phyloP scores from a whole-genome alignment of 2,329 filamentous ascomycete genomes.

The Sarocladium strictum region DNA sequence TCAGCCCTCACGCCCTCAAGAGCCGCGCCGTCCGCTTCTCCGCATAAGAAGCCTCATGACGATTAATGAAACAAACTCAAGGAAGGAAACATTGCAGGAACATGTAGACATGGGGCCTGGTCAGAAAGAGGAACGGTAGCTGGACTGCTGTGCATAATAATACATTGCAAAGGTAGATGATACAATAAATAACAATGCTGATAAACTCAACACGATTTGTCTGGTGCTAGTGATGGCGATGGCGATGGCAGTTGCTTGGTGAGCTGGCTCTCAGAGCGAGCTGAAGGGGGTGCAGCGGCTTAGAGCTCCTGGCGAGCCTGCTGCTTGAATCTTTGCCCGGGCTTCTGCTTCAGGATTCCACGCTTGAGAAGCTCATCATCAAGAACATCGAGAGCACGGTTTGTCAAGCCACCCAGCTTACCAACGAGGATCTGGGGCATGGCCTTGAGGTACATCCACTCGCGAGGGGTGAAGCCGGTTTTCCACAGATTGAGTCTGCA shows the following conservation, averaged over 20 bases:
- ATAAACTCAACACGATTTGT: neutral
- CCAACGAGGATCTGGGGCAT: slow-evolving; percentile 2
- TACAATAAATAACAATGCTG: slow-evolving; percentile 9
- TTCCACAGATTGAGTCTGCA: slow-evolving; percentile 6
- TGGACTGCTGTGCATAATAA: slow-evolving; percentile 5
- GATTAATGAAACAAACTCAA: neutral
- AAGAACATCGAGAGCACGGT: neutral
- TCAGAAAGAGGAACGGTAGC: neutral
- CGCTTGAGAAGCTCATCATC: slow-evolving; percentile 7
- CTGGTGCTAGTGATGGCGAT: neutral
- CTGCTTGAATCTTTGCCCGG: neutral
- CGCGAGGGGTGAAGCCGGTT: slow-evolving; percentile 5
- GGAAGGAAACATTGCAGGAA: neutral
- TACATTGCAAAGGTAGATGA: slow-evolving; percentile 2
- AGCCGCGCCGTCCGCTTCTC: neutral
- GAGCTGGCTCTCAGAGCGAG: neutral
- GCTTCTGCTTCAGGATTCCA: neutral
- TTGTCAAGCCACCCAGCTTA: slow-evolving; percentile 6
- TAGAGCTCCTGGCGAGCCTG: neutral
- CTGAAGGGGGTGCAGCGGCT: neutral
- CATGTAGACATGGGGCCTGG: neutral
- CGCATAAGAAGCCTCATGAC: neutral
- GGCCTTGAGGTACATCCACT: slow-evolving; percentile 9
- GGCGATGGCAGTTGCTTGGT: too few species aligned
- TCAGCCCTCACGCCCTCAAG: slow-evolving; percentile 6